These are phyloP conservation scores for Maudiozyma serrabonitensis DNA, from an alignment of 805 yeast genomes.

Conservation along the genomic window DNA sequence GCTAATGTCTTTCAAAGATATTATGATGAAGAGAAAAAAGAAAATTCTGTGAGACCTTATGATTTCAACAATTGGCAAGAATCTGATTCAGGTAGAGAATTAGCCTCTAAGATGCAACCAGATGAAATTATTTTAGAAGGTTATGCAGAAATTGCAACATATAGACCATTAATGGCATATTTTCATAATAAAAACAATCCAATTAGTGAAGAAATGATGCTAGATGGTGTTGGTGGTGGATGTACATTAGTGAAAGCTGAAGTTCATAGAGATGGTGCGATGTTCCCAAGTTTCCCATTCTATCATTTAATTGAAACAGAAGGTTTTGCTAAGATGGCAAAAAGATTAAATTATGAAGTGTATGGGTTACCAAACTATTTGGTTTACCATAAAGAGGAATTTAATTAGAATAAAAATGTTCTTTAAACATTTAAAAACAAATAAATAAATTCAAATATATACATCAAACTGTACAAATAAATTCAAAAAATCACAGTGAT, in stretches of 20 bases:
- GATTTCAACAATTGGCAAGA: conserved; percentile 96
- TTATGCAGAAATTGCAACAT: conserved; percentile 85
- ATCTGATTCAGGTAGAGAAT: conserved; percentile 63
- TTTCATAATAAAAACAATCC: conserved; percentile 63
- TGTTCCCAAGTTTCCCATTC: conserved; percentile 98
- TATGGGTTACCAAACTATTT: conserved; percentile 90
- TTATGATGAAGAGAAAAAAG: conserved; percentile 47
- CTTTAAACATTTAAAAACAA: too few species aligned
- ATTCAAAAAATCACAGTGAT: too few species aligned
- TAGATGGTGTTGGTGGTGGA: conserved; percentile 98
- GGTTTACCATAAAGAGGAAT: conserved; percentile 86
- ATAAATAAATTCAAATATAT: too few species aligned
- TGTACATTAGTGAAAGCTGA: conserved; percentile 93
- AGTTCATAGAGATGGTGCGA: conserved; percentile 98
- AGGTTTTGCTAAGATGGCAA: conserved; percentile 98
- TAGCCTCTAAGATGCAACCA: conserved; percentile 64
- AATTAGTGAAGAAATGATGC: conserved; percentile 56
- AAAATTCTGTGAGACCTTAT: conserved; percentile 66
- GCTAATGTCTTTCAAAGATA: conserved; percentile 91
- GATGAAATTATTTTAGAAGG: conserved; percentile 96
- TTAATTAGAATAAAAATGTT: too few species aligned
- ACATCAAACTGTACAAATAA: too few species aligned
- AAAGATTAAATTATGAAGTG: conserved; percentile 82
- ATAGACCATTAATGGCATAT: conserved; percentile 89
- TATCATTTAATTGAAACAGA: conserved; percentile 95